These are phyloP conservation scores for Elongisporangium anandrum DNA, from an alignment of 352 stramenopile species.

Conservation along the genomic window DNA sequence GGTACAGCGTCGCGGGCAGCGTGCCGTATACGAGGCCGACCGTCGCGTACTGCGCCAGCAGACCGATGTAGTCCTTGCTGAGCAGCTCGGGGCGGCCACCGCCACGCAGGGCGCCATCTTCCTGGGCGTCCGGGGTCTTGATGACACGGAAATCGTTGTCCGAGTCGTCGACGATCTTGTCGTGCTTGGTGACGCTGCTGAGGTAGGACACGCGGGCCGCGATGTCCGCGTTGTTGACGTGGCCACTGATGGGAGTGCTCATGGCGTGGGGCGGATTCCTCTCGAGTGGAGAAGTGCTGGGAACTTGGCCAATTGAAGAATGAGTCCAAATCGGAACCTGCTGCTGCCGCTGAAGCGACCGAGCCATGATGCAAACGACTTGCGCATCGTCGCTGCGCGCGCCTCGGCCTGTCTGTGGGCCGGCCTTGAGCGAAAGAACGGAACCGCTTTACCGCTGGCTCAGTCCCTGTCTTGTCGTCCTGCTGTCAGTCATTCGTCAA, in stretches of 20 bases:
- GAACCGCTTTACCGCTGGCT: not conserved
- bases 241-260: constrained; percentile 1
- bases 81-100: constrained; percentile 9
- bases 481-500: not conserved
- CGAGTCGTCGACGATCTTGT: constrained; percentile 9
- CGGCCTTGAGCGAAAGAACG: not conserved
- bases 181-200: constrained; percentile 14
- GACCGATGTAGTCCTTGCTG: constrained; percentile 21
- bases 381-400: not conserved
- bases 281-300: not conserved
- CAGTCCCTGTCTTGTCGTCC: not conserved
- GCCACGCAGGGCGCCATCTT: constrained; percentile 7
- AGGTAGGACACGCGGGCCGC: constrained; percentile 10
- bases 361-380: not conserved
- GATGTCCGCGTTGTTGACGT: constrained; percentile 7
- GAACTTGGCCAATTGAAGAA: constrained; percentile 1
- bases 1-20: constrained; percentile 24
- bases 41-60: constrained; percentile 43
- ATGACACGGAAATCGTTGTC: not conserved
- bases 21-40: constrained; percentile 43
- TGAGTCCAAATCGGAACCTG: constrained; percentile 1
- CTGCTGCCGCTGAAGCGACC: not conserved
- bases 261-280: not conserved
- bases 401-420: not conserved
- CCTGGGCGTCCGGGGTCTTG: not conserved